phyloP scores from a whole-genome alignment of 116 monocot genomes.

The Zostera marina region DNA sequence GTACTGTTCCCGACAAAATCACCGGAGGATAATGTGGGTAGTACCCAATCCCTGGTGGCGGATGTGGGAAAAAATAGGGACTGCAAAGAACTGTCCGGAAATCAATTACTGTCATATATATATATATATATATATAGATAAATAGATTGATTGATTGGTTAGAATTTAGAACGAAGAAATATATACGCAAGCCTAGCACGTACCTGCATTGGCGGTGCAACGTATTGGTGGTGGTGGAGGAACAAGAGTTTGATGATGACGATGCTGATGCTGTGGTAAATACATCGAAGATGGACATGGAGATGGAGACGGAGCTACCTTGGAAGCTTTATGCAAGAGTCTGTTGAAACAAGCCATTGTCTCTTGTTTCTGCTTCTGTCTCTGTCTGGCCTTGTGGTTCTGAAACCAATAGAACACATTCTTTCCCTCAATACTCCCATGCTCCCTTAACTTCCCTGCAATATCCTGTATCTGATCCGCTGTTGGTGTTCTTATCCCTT shows the following conservation, averaged over 20 bases:
- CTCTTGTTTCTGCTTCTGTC: constrained; percentile 59
- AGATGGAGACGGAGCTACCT: neutral
- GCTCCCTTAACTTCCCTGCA: constrained; percentile 38
- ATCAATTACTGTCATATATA: neutral
- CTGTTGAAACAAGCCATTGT: constrained; percentile 25
- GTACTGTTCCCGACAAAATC: constrained; percentile 5
- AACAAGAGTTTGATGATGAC: neutral
- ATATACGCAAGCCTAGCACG: too few species aligned
- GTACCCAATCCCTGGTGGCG: constrained; percentile 1
- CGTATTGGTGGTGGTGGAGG: neutral
- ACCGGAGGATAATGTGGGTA: constrained; percentile 11
- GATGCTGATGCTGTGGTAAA: constrained; percentile 3
- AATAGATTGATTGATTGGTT: neutral
- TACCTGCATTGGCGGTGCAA: constrained; percentile 3
- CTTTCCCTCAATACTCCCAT: constrained; percentile 73
- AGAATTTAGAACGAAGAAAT: too few species aligned
- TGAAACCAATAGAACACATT: constrained; percentile 96
- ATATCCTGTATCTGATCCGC: constrained; percentile 87
- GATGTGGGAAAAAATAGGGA: constrained; percentile 14
- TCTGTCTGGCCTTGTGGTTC: constrained; percentile 81
- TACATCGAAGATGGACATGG: too few species aligned
- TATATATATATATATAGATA: neutral
- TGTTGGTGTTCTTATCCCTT: constrained; percentile 66
- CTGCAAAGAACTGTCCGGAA: constrained; percentile 17
- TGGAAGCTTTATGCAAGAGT: constrained; percentile 14